Percentiles rank a stretch among this genome's conserved stretches.
Conservation (phyloP, 768 basidiomycete species). For the Russula dissimulans region DNA sequence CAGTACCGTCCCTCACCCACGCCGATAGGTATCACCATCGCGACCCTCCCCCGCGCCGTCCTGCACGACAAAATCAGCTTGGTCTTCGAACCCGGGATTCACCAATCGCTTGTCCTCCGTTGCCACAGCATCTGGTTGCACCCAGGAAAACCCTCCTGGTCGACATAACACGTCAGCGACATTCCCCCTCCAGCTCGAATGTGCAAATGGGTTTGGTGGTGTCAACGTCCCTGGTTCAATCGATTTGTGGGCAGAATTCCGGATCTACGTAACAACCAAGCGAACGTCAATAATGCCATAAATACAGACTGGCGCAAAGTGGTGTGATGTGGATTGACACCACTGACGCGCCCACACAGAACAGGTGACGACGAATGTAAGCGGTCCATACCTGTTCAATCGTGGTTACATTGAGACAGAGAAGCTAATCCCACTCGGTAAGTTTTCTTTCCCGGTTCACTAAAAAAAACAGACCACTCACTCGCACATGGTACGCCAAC, state of each 20-base stretch:
- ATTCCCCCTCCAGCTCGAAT: constrained; percentile 68
- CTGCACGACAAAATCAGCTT: constrained; percentile 1
- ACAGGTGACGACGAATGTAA: constrained; percentile 16
- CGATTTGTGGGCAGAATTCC: constrained; percentile 72
- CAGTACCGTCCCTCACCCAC: not conserved
- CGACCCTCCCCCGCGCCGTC: constrained; percentile 14
- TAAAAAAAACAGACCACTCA: constrained; percentile 31
- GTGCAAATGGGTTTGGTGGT: constrained; percentile 82
- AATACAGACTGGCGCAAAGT: constrained; percentile 15
- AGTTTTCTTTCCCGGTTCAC: not conserved
- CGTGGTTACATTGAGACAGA: constrained; percentile 86
- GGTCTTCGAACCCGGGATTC: constrained; percentile 53
- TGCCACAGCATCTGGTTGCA: constrained; percentile 49
- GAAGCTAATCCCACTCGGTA: constrained; percentile 38
- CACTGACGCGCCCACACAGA: not conserved
- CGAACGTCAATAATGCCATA: constrained; percentile 13
- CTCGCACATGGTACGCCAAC: constrained; percentile 77
- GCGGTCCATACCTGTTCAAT: constrained; percentile 68
- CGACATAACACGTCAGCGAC: constrained; percentile 69
- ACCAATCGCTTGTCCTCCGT: constrained; percentile 65
- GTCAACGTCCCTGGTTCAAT: constrained; percentile 51
- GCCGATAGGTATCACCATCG: not conserved
- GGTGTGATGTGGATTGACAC: constrained; percentile 7
- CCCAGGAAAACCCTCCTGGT: constrained; percentile 73
- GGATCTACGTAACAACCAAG: constrained; percentile 44